Conservation (phyloP, 140 eudicot genomes). For the Senecio squalidus region DNA sequence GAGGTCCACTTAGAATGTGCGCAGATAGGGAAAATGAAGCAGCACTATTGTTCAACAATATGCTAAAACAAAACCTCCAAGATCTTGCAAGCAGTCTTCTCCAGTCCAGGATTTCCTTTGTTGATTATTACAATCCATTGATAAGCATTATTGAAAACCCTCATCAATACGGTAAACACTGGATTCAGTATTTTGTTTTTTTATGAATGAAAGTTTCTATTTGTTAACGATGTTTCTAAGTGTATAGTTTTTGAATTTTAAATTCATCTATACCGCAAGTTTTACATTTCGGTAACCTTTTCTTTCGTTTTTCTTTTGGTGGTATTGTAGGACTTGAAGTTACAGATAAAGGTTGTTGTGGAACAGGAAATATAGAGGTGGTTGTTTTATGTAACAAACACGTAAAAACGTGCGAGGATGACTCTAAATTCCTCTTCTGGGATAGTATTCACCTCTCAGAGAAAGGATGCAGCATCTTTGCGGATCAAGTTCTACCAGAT, state of each 20-base stretch:
- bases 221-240: not conserved
- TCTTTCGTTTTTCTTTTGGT: not conserved
- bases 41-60: not conserved
- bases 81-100: not conserved
- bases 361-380: conserved; percentile 18
- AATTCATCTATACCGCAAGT: not conserved
- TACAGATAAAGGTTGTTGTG: conserved; percentile 23
- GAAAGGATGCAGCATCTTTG: not conserved
- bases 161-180: not conserved
- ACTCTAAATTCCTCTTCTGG: conserved; percentile 15
- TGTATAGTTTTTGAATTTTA: not conserved
- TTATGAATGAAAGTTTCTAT: not conserved
- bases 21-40: not conserved
- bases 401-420: not conserved
- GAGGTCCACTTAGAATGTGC: not conserved
- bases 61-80: not conserved
- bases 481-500: conserved; percentile 1
- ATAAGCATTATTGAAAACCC: not conserved
- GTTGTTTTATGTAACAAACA: conserved; percentile 1
- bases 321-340: not conserved
- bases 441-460: conserved; percentile 20
- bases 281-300: not conserved
- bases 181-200: not conserved
- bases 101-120: not conserved
- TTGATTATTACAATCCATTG: not conserved